These are phyloP conservation scores for Botrytis byssoidea DNA, from an alignment of 2,329 filamentous ascomycete species.

Conservation along the genomic window DNA sequence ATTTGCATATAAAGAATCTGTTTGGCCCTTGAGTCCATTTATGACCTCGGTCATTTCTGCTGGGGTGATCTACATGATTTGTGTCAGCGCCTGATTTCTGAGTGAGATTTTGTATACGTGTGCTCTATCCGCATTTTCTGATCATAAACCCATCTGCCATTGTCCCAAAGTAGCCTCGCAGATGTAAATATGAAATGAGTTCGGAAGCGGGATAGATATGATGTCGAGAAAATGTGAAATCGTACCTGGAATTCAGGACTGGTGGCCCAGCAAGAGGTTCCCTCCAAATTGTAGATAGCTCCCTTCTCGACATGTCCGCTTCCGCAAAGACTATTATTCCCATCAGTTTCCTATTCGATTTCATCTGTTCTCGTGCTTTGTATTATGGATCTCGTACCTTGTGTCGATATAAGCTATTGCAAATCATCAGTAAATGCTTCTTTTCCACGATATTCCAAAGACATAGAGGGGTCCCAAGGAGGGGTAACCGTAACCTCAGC, in stretches of 20 bases:
- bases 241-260: constrained; percentile 59
- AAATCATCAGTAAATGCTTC: constrained; percentile 27
- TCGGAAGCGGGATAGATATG: not conserved
- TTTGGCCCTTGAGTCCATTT: constrained; percentile 49
- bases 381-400: constrained; percentile 47
- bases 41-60: constrained; percentile 60
- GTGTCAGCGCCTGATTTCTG: constrained; percentile 5
- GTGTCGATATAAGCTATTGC: constrained; percentile 58
- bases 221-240: not conserved
- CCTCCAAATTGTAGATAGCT: constrained; percentile 77
- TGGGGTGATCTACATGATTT: constrained; percentile 49
- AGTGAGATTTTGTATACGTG: not conserved
- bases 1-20: constrained; percentile 64
- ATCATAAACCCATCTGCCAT: not conserved
- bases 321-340: constrained; percentile 66
- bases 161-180: not conserved
- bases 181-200: not conserved
- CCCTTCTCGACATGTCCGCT: constrained; percentile 78
- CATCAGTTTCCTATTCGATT: constrained; percentile 29
- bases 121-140: not conserved
- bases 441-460: not conserved
- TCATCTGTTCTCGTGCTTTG: not conserved
- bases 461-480: constrained; percentile 27
- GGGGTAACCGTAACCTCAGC: constrained; percentile 31
- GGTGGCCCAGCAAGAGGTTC: constrained; percentile 77